These are phyloP conservation scores for Lumnitzera racemosa DNA, from an alignment of 345 rosid genomes.

Conservation along the genomic window DNA sequence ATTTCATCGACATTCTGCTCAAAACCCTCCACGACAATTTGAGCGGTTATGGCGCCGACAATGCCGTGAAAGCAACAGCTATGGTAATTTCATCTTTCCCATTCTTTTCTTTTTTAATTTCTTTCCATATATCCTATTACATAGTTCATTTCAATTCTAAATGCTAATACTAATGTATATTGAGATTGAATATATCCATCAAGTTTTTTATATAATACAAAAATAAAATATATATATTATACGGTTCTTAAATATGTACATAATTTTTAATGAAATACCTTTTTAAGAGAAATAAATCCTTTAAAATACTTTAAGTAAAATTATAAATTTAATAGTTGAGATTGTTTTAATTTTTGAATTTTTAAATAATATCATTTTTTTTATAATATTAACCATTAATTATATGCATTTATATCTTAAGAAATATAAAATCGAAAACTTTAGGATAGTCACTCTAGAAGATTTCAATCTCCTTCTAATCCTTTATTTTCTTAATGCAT, in stretches of 20 bases:
- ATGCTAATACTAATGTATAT: not conserved
- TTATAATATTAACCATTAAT: no score
- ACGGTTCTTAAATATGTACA: not conserved
- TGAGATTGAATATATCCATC: not conserved
- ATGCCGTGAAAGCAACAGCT: slow-evolving; percentile 14
- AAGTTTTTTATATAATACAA: not conserved
- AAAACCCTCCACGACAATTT: not conserved
- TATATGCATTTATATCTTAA: no score
- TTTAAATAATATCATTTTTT: no score
- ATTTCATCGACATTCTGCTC: slow-evolving; percentile 13
- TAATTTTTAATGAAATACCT: no score
- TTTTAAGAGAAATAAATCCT: no score
- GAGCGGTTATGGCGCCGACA: not conserved
- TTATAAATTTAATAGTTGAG: no score
- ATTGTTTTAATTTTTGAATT: no score
- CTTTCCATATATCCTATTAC: not conserved
- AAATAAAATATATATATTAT: not conserved
- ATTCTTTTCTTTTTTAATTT: not conserved
- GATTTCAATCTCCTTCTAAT: no score
- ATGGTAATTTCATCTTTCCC: slow-evolving; percentile 7
- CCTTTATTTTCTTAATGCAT: no score
- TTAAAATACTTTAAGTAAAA: no score
- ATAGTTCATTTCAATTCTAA: not conserved
- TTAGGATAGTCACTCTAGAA: no score
- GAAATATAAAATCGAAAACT: no score